Evolutionary conservation across 495 filamentous ascomycete species (phyloP).

Genomic region (Lindgomyces ingoldianus): DNA sequence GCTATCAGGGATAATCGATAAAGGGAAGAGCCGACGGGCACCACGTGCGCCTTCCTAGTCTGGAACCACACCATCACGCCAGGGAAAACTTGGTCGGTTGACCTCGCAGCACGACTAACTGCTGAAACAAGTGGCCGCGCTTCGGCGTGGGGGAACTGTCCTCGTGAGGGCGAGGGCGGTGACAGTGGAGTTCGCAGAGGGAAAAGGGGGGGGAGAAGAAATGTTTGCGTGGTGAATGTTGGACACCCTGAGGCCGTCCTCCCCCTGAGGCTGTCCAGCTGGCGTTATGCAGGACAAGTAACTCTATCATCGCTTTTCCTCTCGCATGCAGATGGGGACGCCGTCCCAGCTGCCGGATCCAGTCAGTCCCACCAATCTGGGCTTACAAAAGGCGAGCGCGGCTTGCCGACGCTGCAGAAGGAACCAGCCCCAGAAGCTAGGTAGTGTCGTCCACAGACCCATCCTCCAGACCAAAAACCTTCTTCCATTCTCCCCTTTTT

Average conservation of each 20-base stretch:
- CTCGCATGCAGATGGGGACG: background rate
- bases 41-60: slow-evolving; percentile 22
- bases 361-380: slow-evolving; percentile 24
- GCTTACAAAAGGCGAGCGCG: background rate
- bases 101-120: slow-evolving; percentile 7
- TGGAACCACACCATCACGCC: slow-evolving; percentile 8
- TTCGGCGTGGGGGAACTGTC: background rate
- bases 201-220: background rate
- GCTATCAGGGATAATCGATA: slow-evolving; percentile 21
- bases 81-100: slow-evolving; percentile 11
- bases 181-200: background rate
- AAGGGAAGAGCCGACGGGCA: background rate
- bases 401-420: background rate
- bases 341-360: slow-evolving; percentile 8
- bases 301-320: slow-evolving; percentile 5
- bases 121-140: slow-evolving; percentile 24
- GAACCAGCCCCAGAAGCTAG: background rate
- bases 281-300: slow-evolving; percentile 27
- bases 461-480: background rate
- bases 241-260: background rate
- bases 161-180: background rate
- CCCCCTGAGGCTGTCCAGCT: slow-evolving; percentile 15
- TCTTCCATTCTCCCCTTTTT: too few relatives aligned
- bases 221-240: background rate
- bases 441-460: background rate